A percentile compares a stretch with the other conserved stretches of the same genome.
Evolutionary conservation across 1,139 yeast genomes (phyloP).

Genomic region (Yamadazyma dushanensis): DNA sequence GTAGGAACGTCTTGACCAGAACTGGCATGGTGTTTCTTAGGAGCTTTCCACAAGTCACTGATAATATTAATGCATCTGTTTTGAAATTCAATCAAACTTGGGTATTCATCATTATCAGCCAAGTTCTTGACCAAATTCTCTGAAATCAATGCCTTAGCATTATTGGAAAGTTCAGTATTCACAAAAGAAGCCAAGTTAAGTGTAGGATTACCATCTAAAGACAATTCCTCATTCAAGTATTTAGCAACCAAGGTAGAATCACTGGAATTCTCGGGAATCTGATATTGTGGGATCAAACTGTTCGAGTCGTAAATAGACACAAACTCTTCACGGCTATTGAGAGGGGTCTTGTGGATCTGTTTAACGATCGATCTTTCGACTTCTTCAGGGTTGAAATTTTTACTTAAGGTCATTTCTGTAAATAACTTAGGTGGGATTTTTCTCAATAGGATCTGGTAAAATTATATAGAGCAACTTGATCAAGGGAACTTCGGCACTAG

Average conservation of each 20-base stretch:
- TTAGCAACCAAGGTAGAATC: slow-evolving; percentile 55
- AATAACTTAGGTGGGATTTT: background rate
- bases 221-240: slow-evolving; percentile 68
- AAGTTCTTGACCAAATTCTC: slow-evolving; percentile 83
- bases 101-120: slow-evolving; percentile 94
- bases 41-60: slow-evolving; percentile 81
- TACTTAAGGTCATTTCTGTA: slow-evolving; percentile 38
- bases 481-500: no score
- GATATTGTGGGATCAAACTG: slow-evolving; percentile 45
- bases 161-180: slow-evolving; percentile 63
- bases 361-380: slow-evolving; percentile 33
- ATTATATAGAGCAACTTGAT: background rate
- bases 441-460: background rate
- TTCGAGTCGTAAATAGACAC: slow-evolving; percentile 37
- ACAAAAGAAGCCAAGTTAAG: slow-evolving; percentile 89
- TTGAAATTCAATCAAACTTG: slow-evolving; percentile 78
- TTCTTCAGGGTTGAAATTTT: slow-evolving; percentile 38
- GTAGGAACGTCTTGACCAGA: slow-evolving; percentile 31
- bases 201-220: slow-evolving; percentile 81
- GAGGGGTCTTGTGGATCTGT: slow-evolving; percentile 22
- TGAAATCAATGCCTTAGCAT: slow-evolving; percentile 44
- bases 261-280: slow-evolving; percentile 59
- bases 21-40: slow-evolving; percentile 29
- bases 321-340: slow-evolving; percentile 30
- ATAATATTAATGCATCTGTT: slow-evolving; percentile 80